Base-by-base conservation (phyloP, 495 filamentous ascomycete species). In the Tuber umbilicatum region DNA sequence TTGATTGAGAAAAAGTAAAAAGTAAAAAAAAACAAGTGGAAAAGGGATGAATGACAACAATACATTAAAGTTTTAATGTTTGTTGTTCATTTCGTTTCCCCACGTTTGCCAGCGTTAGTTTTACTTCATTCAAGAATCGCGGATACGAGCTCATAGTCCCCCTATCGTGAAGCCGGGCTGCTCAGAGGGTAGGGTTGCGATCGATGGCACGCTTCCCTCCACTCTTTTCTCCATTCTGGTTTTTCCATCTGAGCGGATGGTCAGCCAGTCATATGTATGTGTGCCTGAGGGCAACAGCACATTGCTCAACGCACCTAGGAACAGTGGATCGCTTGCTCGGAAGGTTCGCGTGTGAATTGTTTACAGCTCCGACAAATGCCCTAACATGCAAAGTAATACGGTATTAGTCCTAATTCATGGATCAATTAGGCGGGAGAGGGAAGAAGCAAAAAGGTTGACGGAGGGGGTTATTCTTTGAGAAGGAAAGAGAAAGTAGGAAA, bases 331-430 rank as follows among this genome's bases (percentile, higher is more conserved):
- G 55, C 16, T 64, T 64, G 27, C 14, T 64, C 55, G 55, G 55
- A 64, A 64, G 27, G 27, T 17, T 64, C 55, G 55, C 27, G 55
- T 64, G 55, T 64, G 55, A 64, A 64, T 31, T 64, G 55, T 64
- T 35, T 27, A 64, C 27, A 27, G 55, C 27, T 35, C 55, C 55
- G 14, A 64, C 27, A 64, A 64, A 64, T 64, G 55, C 27, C 27
- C 55, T 64, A 17, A 17, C 27, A 6, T 64, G 27, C 31, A 17
- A 35, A 35, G 55, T 14, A 35, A 35, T 64, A 35, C 39, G 39
- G 39, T 40, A 31, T 64, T 17, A 35, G 55, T 35, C 12, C 55
- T 7, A 31, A 31, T 31, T 19, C 27, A 17, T 27, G 27, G 31
- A 64, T 35, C 55, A 35, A 35, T 64, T 0, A 14, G 16, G 5